Conservation (phyloP, 2,329 filamentous ascomycete species). For the Microsporum canis region DNA sequence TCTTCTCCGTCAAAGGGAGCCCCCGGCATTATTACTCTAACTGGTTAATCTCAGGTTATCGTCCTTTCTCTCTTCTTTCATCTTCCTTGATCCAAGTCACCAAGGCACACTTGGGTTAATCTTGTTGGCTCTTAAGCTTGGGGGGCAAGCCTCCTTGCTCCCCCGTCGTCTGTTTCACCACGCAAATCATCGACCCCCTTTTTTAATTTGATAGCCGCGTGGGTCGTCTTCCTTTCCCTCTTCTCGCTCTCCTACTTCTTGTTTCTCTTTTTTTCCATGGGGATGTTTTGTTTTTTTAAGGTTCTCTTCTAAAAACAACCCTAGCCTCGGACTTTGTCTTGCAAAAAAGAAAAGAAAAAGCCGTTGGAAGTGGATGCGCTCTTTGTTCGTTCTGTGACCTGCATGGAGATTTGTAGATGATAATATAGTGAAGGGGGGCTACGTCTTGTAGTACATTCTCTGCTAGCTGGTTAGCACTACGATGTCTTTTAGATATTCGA, state of each 20-base stretch:
- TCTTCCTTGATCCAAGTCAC: not conserved
- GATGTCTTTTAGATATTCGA: too few species aligned
- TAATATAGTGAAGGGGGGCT: not conserved
- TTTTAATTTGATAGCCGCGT: conserved; percentile 3
- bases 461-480: too few species aligned
- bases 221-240: not conserved
- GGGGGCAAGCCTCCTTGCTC: too few species aligned
- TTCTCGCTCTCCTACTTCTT: not conserved
- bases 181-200: conserved; percentile 1
- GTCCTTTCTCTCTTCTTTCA: not conserved
- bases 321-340: not conserved
- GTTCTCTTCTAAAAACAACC: not conserved
- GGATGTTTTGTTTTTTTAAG: not conserved
- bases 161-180: not conserved
- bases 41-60: too few species aligned
- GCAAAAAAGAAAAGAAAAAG: not conserved
- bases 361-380: not conserved
- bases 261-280: not conserved
- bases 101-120: not conserved
- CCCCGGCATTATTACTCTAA: not conserved
- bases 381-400: not conserved
- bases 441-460: too few species aligned
- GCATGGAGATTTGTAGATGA: not conserved
- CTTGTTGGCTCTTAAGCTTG: not conserved
- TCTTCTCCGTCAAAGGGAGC: not conserved